Evolutionary conservation across 352 stramenopile genomes (phyloP), one percentile per base, ranked within the genome.

Genomic region (Phytophthora constricta): DNA sequence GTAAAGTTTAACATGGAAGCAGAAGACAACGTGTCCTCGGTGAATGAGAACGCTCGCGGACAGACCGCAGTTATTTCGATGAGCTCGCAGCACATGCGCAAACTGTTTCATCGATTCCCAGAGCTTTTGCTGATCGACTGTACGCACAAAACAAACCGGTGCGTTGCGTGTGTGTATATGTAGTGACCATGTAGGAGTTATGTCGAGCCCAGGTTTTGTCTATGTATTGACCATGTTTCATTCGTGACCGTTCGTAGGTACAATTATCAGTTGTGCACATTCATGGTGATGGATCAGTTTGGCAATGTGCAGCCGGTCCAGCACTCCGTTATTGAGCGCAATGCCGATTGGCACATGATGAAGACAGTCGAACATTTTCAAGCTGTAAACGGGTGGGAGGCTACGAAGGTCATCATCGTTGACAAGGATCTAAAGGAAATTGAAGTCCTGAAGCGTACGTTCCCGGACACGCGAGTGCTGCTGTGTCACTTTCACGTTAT

Each of bases 81-180:
- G 19, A 53, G 14, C 13, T 58, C 61, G 4, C 13, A 63, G 5
- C 34, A 48, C 34, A 63, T 58, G 33, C 33, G 45, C 1, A 51
- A n/a, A 68, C 27, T 63, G 20, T 58, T 53, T 28, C 20, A 39
- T 3, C 34, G 46, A 0, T 63, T 68, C 22, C 34, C 61, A 0
- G 52, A 58, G 27, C 1, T 68, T 4, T 13, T 68, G 34, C 10
- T 68, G 2, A 19, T 68, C 28, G 52, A 68, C 22, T 63, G 52
- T 34, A 68, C 51, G 1, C 52, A 68, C 26, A 68, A 68, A 19
- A 68, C 60, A 5, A 68, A 62, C 31, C 33, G 34, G 60, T n/a
- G n/a, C n/a, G n/a, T n/a, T n/a, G n/a, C n/a, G n/a, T 68, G 19
- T 0, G 25, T 20, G 16, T 33, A 17, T 41, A 14, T 17, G n/a